These are phyloP conservation scores for Dothideomycetidae sp. DNA, from an alignment of 2,329 filamentous ascomycete species.

Conservation along the genomic window DNA sequence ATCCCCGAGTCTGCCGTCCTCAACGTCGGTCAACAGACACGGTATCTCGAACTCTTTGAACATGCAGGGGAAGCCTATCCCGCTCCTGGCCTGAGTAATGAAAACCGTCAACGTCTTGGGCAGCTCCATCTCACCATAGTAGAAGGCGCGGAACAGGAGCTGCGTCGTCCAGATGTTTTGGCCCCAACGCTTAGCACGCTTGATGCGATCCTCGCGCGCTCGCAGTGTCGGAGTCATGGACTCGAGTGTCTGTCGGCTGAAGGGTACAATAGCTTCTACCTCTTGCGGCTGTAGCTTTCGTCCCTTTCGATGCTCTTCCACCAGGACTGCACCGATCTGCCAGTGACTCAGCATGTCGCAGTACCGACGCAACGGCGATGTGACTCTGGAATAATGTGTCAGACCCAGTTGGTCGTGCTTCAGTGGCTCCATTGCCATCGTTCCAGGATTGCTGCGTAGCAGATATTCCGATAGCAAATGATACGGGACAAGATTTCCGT, in stretches of 20 bases:
- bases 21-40: slow-evolving; percentile 12
- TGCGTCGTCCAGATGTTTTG: slow-evolving; percentile 37
- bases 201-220: slow-evolving; percentile 32
- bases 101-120: slow-evolving; percentile 33
- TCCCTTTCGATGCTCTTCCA: slow-evolving; percentile 34
- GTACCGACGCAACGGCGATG: slow-evolving; percentile 47
- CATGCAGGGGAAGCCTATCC: background rate
- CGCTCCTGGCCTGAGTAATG: slow-evolving; percentile 13
- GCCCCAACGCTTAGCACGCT: slow-evolving; percentile 22
- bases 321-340: slow-evolving; percentile 49
- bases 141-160: slow-evolving; percentile 43
- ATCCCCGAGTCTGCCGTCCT: slow-evolving; percentile 26
- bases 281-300: slow-evolving; percentile 27
- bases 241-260: slow-evolving; percentile 34
- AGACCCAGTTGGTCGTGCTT: slow-evolving; percentile 39
- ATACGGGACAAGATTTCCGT: slow-evolving; percentile 22
- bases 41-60: slow-evolving; percentile 16
- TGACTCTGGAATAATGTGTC: slow-evolving; percentile 41
- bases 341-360: slow-evolving; percentile 48
- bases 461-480: slow-evolving; percentile 30
- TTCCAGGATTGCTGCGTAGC: slow-evolving; percentile 26
- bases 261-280: slow-evolving; percentile 18
- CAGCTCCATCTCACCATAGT: slow-evolving; percentile 38
- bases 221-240: slow-evolving; percentile 33
- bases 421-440: slow-evolving; percentile 33